These are phyloP conservation scores for Colletotrichum lentis DNA, from an alignment of 2,329 filamentous ascomycete species.

Conservation along the genomic window DNA sequence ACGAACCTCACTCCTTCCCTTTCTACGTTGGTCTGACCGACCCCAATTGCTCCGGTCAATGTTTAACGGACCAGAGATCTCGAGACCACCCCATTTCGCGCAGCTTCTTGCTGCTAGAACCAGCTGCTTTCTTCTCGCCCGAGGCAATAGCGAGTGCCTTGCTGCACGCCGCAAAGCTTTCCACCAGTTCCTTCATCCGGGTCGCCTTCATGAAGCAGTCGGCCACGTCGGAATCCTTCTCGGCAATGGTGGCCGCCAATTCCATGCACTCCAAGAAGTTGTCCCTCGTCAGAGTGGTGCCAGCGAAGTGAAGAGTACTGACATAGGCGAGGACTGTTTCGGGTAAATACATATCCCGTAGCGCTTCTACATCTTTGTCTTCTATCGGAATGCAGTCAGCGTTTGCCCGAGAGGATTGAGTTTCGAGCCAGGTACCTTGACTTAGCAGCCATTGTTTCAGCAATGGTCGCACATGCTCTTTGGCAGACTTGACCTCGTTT, in stretches of 20 bases:
- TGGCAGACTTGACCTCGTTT: conserved; percentile 61
- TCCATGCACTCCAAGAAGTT: conserved; percentile 87
- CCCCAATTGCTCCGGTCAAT: conserved; percentile 38
- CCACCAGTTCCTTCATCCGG: conserved; percentile 78
- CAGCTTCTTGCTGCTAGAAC: conserved; percentile 65
- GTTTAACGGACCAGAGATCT: conserved; percentile 68
- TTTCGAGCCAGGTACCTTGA: conserved; percentile 58
- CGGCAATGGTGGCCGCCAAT: conserved; percentile 77
- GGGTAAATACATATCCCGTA: conserved; percentile 83
- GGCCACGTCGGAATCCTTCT: conserved; percentile 72
- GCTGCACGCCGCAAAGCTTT: conserved; percentile 78
- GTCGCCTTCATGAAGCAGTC: conserved; percentile 69
- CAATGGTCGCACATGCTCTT: conserved; percentile 67
- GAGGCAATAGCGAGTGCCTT: conserved; percentile 71
- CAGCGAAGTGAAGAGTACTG: conserved; percentile 80
- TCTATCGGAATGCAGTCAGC: conserved; percentile 19
- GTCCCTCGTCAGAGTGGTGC: conserved; percentile 76
- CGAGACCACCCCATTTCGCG: conserved; percentile 69
- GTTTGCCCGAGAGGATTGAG: neutral
- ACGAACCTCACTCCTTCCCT: neutral
- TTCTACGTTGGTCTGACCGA: neutral
- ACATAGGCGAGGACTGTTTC: conserved; percentile 87
- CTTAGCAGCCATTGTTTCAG: conserved; percentile 70
- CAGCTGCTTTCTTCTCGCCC: conserved; percentile 61
- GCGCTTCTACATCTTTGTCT: conserved; percentile 63